phyloP scores from a whole-genome alignment of 73 alveolate genomes.

The Uronychia setigera region DNA sequence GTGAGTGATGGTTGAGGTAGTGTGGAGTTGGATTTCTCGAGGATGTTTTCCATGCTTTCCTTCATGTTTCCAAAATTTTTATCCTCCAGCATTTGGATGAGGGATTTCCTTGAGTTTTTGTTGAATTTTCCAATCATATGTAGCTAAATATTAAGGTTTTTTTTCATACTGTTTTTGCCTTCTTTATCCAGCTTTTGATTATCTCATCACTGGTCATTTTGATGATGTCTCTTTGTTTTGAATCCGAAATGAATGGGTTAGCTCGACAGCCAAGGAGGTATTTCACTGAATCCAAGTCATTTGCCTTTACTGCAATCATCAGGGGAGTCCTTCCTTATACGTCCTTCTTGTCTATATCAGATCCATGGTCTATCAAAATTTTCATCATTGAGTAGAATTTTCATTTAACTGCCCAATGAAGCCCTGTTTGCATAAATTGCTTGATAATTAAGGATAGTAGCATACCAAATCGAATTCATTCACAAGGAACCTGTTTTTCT shows the following conservation, averaged over 20 bases:
- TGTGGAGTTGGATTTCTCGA: too few relatives aligned
- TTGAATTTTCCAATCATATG: too few relatives aligned
- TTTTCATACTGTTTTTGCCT: too few relatives aligned
- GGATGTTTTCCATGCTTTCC: too few relatives aligned
- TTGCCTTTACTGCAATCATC: neutral
- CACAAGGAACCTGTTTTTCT: neutral
- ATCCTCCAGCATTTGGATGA: too few relatives aligned
- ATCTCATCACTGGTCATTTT: neutral
- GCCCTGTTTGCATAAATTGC: neutral
- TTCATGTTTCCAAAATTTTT: too few relatives aligned
- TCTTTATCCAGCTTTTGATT: neutral
- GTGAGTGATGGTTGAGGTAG: too few relatives aligned
- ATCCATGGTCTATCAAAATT: neutral
- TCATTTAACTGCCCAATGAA: neutral
- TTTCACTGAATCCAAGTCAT: neutral
- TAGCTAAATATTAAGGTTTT: too few relatives aligned
- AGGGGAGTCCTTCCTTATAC: neutral
- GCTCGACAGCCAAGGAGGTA: conserved; percentile 2
- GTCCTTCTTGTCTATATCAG: neutral
- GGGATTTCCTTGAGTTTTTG: too few relatives aligned
- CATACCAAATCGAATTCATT: neutral
- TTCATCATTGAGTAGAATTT: neutral
- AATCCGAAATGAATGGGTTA: neutral
- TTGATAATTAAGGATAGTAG: neutral
- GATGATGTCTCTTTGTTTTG: neutral